Evolutionary conservation across 805 yeast genomes (phyloP), one percentile per base, ranked within the genome.

Genomic region (Candida silvicultrix): DNA sequence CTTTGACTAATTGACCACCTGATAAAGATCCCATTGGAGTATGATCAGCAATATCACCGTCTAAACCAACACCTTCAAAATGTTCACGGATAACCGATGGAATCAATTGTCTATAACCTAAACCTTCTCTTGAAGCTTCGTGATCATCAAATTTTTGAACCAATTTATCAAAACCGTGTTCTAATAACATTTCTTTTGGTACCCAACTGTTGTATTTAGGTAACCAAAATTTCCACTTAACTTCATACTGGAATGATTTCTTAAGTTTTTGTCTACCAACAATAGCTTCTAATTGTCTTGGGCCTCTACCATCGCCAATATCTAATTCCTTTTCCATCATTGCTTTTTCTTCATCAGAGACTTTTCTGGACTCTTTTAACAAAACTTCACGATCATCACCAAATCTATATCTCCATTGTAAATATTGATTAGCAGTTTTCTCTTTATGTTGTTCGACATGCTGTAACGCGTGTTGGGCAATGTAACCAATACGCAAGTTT

Each of bases 41-140:
- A 68, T 92, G 98, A 67, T 94, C 97, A 35, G 98, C 98, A 70
- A 92, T 90, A 62, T 92, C 99, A 56, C 97, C 95, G 60, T 94
- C 99, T 56, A 92, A 76, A 49, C 99, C 99, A 59, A 92, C 96
- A 60, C 83, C 98, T 69, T 92, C 98, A 54, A 92, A 92, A 68
- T 92, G 99, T 74, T 92, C 85, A 64, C 98, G 81, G 55, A 92
- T 92, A 19, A 89, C 97, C 45, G 85, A 78, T 43, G 98, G 98
- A 28, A 81, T 78, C 62, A 92, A 76, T 56, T 95, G 94, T 75
- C 99, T 85, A 80, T 92, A 92, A 62, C 97, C 98, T 54, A 92
- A 77, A 81, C 99, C 99, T 70, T 95, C 97, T 73, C 98, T 89
- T 41, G 96, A 89, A 54, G 99, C 96, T 75, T 94, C 99, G 71